Percentiles rank a stretch among this genome's conserved stretches.
Conservation (phyloP, 352 stramenopile species). For the Phytophthora aleatoria region DNA sequence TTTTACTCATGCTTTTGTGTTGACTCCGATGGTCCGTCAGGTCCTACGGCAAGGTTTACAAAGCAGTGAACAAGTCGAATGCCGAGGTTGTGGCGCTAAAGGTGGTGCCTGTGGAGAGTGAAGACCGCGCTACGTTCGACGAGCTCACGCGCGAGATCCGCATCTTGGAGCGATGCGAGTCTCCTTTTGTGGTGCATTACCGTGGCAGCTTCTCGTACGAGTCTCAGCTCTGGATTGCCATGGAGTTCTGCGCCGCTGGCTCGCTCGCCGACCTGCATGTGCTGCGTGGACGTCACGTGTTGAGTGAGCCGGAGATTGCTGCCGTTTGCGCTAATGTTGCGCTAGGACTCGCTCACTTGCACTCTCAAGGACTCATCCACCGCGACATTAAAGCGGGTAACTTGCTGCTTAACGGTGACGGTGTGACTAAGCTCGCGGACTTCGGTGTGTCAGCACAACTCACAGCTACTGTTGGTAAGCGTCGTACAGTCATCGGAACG, state of each 20-base stretch:
- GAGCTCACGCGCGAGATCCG: constrained; percentile 87
- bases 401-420: constrained; percentile 72
- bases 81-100: constrained; percentile 83
- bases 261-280: constrained; percentile 84
- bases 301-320: constrained; percentile 76
- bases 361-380: constrained; percentile 82
- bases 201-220: constrained; percentile 82
- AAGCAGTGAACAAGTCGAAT: constrained; percentile 62
- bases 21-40: constrained; percentile 16
- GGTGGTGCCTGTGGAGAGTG: constrained; percentile 82
- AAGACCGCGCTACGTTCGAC: constrained; percentile 58
- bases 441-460: constrained; percentile 92
- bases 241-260: constrained; percentile 89
- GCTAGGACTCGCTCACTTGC: constrained; percentile 81
- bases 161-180: constrained; percentile 82
- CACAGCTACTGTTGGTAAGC: constrained; percentile 90
- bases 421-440: constrained; percentile 85
- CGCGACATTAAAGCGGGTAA: constrained; percentile 91
- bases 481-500: constrained; percentile 90
- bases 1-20: constrained; percentile 21
- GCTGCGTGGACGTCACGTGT: constrained; percentile 44
- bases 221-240: constrained; percentile 83
- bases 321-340: constrained; percentile 71
- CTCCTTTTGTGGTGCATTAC: constrained; percentile 88
- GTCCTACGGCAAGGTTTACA: constrained; percentile 88